phyloP scores from a whole-genome alignment of 1,284 basidiomycete genomes.

The Coriolopsis trogii region DNA sequence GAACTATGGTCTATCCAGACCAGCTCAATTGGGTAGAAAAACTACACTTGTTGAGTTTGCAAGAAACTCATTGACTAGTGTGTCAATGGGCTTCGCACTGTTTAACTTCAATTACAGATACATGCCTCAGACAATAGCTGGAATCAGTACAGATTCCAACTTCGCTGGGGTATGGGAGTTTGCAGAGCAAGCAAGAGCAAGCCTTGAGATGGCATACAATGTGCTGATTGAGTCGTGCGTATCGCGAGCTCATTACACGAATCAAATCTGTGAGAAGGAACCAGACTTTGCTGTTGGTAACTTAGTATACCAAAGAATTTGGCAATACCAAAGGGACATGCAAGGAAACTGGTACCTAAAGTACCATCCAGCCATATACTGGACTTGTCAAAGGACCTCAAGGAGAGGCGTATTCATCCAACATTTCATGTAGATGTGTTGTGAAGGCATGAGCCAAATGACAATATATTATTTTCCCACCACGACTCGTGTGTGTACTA shows the following conservation, averaged over 20 bases:
- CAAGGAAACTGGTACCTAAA: constrained; percentile 33
- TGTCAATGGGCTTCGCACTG: constrained; percentile 37
- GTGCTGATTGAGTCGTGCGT: constrained; percentile 29
- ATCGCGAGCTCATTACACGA: constrained; percentile 29
- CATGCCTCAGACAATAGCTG: constrained; percentile 29
- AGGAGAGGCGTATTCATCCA: constrained; percentile 25
- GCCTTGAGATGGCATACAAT: constrained; percentile 29
- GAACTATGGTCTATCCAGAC: constrained; percentile 28
- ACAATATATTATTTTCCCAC: constrained; percentile 27
- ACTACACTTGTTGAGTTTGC: constrained; percentile 38
- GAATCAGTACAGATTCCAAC: constrained; percentile 13
- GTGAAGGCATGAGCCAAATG: constrained; percentile 24
- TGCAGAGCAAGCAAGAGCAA: constrained; percentile 16
- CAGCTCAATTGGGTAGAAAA: constrained; percentile 39
- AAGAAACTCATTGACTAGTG: constrained; percentile 35
- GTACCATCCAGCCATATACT: constrained; percentile 29
- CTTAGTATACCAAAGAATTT: constrained; percentile 38
- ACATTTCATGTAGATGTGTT: constrained; percentile 32
- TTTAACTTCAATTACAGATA: constrained; percentile 42
- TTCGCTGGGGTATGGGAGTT: constrained; percentile 28
- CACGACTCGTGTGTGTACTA: constrained; percentile 24
- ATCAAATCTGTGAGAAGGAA: constrained; percentile 25
- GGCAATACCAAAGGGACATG: constrained; percentile 34
- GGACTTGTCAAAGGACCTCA: constrained; percentile 30
- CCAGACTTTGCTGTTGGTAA: constrained; percentile 22